These are phyloP conservation scores for Penicillium mononematosum DNA, from an alignment of 495 filamentous ascomycete species.

Conservation along the genomic window DNA sequence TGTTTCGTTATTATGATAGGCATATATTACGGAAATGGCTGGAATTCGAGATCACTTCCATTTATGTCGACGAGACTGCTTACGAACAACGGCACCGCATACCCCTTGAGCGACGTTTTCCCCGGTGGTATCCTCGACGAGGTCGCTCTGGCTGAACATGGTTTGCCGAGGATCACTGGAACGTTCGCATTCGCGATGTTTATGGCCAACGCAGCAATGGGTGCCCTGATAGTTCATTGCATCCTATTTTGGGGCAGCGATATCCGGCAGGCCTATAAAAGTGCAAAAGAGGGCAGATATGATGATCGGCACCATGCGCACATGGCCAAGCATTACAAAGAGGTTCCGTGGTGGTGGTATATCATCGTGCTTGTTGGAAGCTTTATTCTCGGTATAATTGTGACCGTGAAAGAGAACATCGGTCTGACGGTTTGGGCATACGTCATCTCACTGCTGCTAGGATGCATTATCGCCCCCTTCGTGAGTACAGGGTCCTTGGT, in stretches of 20 bases:
- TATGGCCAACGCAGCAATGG: conserved; percentile 38
- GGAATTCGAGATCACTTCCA: conserved; percentile 26
- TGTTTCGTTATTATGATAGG: conserved; percentile 28
- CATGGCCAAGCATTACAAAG: conserved; percentile 49
- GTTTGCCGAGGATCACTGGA: conserved; percentile 44
- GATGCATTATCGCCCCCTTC: conserved; percentile 35
- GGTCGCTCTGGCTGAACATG: conserved; percentile 29
- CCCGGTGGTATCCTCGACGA: conserved; percentile 36
- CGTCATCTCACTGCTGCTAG: conserved; percentile 42
- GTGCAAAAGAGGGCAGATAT: conserved; percentile 25
- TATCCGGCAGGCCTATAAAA: conserved; percentile 29
- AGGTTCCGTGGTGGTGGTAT: conserved; percentile 59
- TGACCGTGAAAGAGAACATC: conserved; percentile 45
- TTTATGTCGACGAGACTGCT: conserved; percentile 32
- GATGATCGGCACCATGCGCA: conserved; percentile 49
- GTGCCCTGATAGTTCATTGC: conserved; percentile 35
- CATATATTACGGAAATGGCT: conserved; percentile 32
- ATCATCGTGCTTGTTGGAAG: conserved; percentile 41
- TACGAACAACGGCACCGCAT: conserved; percentile 19
- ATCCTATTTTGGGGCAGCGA: conserved; percentile 41
- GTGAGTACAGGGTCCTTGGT: conserved; percentile 16
- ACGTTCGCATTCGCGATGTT: conserved; percentile 40
- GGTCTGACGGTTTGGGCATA: conserved; percentile 58
- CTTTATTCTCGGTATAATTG: conserved; percentile 50
- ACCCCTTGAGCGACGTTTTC: conserved; percentile 35